Base-by-base conservation (phyloP, 2,329 filamentous ascomycete genomes). In the Trichothecium roseum region DNA sequence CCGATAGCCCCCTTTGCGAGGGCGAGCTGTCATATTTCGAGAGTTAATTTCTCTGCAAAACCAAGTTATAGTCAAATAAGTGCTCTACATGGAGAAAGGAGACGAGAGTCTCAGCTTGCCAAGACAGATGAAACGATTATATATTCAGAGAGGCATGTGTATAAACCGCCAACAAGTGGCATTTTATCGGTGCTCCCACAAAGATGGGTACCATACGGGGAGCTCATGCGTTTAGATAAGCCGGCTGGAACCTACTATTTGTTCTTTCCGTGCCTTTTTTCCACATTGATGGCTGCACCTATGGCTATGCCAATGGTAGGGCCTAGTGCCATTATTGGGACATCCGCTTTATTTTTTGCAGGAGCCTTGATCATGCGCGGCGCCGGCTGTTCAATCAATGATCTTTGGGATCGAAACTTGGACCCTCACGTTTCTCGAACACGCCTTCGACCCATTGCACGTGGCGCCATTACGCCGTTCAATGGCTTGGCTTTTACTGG, bases 341-440 rank as follows among this genome's bases (percentile, higher is more conserved):
- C 80, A 0, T 70, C 72, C 2, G 51, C 72, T 3, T 70, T 91
- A 32, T 91, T 93, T 60, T 73, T 82, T 48, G 67, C 75, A 2
- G 86, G 85, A 34, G 82, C 84, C 4, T 55, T 93, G 30, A 72
- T 94, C 45, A 91, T 94, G 83, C 81, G 87, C 41, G 83, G 87
- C 33, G 84, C 85, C 15, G 85, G 85, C 35, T 94, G 87, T 57
- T 82, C 82, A 14, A 86, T 93, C 60, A 94, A 94, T 54, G 87
- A 94, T 54, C 74, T 93, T 34, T 88, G 85, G 82, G 87, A 94
- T 57, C 76, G 84, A 37, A 83, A 91, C 47, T 77, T 94, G 13
- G 87, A 94, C 56, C 80, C 82, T 6, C 74, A 86, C 42, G 86
- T 94, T 12, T 60, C 72, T 2, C 74, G 87, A 32, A 93, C 84